Base-by-base conservation (phyloP, 2,329 filamentous ascomycete genomes). In the Aspergillus ruber region DNA sequence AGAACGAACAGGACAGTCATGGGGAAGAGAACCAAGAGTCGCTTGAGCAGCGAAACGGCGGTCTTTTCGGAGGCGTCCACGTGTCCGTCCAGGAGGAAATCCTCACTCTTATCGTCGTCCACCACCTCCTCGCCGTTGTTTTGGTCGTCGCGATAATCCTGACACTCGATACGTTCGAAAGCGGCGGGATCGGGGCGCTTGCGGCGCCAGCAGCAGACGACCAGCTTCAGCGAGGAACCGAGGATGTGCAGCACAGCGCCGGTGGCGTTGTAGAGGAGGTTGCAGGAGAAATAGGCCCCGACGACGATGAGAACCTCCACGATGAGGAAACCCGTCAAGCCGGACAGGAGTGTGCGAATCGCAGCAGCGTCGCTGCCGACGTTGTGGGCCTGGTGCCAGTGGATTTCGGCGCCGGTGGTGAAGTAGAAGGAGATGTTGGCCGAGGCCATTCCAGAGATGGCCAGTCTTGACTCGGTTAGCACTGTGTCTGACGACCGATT, bases 351-450 rank as follows among this genome's bases (percentile, higher is more conserved):
- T 3, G 64, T 67, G 7, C 60, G 55, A 32, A 66, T 56, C 20
- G 63, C 62, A 6, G 63, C 63, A 2, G 64, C 61, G 46, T 66
- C 63, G 44, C 56, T 52, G 39, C 62, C 62, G 49, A 66, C 65
- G 25, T 57, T 55, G 25, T 56, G 58, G 36, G 62, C 60, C 44
- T 66, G 64, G 47, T 59, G 56, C 65, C 65, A 67, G 54, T 67
- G 64, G 36, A 67, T 66, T 49, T 67, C 65, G 23, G 64, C 63
- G 6, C 65, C 64, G 32, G 60, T 65, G 10, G 60, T 57, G 21
- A 65, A 45, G 43, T 61, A 67, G 43, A 67, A 65, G 29, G 63
- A 66, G 42, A 56, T 57, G 42, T 66, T 66, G 27, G 64, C 56
- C 6, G 63, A 51, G 29, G 62, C 56, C 64, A 66, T 66, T 35